These are phyloP conservation scores for Eimeria brunetti DNA, from an alignment of 169 alveolate species.

Conservation along the genomic window DNA sequence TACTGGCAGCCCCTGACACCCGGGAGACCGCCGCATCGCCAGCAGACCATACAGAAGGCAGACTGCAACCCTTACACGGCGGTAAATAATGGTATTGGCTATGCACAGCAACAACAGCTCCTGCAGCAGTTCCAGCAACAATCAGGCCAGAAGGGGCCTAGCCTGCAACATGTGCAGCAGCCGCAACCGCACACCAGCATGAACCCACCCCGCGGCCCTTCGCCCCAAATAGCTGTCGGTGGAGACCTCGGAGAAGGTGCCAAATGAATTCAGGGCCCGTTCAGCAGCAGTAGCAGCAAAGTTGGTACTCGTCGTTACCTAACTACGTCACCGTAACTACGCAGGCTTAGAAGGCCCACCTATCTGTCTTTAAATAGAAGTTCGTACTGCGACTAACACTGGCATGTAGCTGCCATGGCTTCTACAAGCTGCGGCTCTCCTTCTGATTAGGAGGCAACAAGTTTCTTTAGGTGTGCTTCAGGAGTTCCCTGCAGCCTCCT, in stretches of 20 bases:
- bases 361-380: not conserved
- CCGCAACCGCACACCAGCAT: not conserved
- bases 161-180: slow-evolving; percentile 22
- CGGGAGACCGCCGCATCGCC: slow-evolving; percentile 40
- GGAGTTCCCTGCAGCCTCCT: not conserved
- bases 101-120: slow-evolving; percentile 17
- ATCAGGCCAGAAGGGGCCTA: slow-evolving; percentile 29
- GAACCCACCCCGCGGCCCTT: not conserved
- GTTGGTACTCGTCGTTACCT: not conserved
- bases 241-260: not conserved
- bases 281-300: not conserved
- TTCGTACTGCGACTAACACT: not conserved
- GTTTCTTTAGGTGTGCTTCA: not conserved
- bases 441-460: not conserved
- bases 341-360: not conserved
- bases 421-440: not conserved
- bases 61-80: slow-evolving; percentile 16
- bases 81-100: not conserved
- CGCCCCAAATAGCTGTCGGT: not conserved
- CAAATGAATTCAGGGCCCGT: slow-evolving; percentile 9
- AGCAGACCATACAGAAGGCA: slow-evolving; percentile 9
- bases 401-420: not conserved
- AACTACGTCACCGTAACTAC: not conserved
- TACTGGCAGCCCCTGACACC: slow-evolving; percentile 65
- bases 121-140: slow-evolving; percentile 17